Evolutionary conservation across 768 basidiomycete genomes (phyloP), one percentile per base, ranked within the genome.

Genomic region (Tubosaeta sp.): DNA sequence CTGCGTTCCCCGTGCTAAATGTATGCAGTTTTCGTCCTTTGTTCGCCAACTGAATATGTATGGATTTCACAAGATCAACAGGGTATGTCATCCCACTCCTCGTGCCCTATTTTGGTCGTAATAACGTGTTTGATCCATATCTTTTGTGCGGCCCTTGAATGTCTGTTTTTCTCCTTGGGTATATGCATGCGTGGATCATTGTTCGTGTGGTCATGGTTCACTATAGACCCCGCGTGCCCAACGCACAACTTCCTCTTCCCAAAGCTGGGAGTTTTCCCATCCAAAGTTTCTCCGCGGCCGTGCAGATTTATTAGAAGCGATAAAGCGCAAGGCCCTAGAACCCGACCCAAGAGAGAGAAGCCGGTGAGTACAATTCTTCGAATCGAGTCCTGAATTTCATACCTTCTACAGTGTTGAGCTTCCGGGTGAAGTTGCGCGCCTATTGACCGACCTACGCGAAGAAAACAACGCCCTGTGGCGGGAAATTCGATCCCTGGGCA

Each of bases 21-120:
- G 48, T 48, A 43, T 49, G 52, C 62, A 95, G 84, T 95, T 96
- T 68, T 92, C 92, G 10, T 91, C 88, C 63, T 96, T 96, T 68
- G 91, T 94, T 36, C 84, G 94, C 51, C 93, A 94, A 68, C 78
- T 94, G 49, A 94, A 95, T 74, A 94, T 94, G 90, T 95, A 94
- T 60, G 91, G 91, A 35, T 95, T 94, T 70, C 90, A 93, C 69
- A 94, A 94, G 72, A 90, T 90, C 71, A 92, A 92, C 67, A 79
- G 90, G 71, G 86, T 89, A 51, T 54, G 80, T 74, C 45, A 12
- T 21, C 25, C 46, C 50, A 36, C 38, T 43, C 49, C n/a, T 35
- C 32, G 3, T 44, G 22, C 38, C 38, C 31, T 18, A 5, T 51
- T 27, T 44, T 50, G 29, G 36, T 55, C 39, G 44, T 63, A 53